These are phyloP conservation scores for Saraca asoca DNA, from an alignment of 331 rosid species.

Conservation along the genomic window DNA sequence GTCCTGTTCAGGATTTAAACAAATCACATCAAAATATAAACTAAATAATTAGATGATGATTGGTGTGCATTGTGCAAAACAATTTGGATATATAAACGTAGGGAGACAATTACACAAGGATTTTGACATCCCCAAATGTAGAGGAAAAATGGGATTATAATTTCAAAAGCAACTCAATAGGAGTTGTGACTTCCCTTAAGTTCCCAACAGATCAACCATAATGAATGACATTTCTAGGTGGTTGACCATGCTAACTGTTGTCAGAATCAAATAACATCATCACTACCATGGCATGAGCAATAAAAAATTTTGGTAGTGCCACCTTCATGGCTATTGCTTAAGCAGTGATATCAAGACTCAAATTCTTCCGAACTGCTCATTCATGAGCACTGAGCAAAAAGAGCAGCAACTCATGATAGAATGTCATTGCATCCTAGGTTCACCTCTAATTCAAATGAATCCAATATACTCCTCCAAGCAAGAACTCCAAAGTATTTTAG, in stretches of 20 bases:
- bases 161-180: background rate
- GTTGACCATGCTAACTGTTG: background rate
- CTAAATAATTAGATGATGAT: background rate
- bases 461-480: too few relatives aligned
- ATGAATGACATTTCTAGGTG: background rate
- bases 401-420: too few relatives aligned
- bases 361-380: too few relatives aligned
- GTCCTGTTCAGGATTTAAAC: slow-evolving; percentile 54
- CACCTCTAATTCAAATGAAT: too few relatives aligned
- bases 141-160: background rate
- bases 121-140: background rate
- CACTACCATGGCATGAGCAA: too few relatives aligned
- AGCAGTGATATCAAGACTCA: too few relatives aligned
- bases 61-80: background rate
- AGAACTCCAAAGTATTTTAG: too few relatives aligned
- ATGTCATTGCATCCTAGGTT: too few relatives aligned
- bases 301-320: too few relatives aligned
- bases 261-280: too few relatives aligned
- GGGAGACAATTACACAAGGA: background rate
- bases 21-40: slow-evolving; percentile 7
- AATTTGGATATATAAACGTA: slow-evolving; percentile 13
- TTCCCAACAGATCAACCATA: background rate
- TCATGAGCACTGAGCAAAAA: too few relatives aligned
- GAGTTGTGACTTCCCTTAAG: background rate
- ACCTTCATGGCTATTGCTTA: too few relatives aligned